These are phyloP conservation scores for Lecanicillium sp. DNA, from an alignment of 2,329 filamentous ascomycete species.

Conservation along the genomic window DNA sequence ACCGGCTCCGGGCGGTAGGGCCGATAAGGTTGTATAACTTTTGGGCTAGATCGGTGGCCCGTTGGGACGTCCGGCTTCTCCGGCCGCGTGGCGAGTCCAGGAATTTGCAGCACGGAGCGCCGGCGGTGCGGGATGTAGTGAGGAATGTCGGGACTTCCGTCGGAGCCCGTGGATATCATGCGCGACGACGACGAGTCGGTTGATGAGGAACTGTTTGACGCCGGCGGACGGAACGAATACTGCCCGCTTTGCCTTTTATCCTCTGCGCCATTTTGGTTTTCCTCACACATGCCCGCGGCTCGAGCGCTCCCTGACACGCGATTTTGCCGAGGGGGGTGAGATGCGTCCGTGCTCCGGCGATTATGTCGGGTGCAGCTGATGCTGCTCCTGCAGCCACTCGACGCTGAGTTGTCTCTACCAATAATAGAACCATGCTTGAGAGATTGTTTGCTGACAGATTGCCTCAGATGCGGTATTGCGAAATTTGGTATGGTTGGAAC, in stretches of 20 bases:
- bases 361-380: slow-evolving; percentile 5
- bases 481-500: slow-evolving; percentile 3
- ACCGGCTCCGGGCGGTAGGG: background rate
- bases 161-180: background rate
- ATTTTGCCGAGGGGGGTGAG: slow-evolving; percentile 4
- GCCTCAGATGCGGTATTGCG: background rate
- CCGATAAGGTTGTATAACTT: background rate
- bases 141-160: background rate
- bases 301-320: slow-evolving; percentile 11
- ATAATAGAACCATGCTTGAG: background rate
- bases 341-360: slow-evolving; percentile 9
- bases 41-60: background rate
- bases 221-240: background rate
- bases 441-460: background rate
- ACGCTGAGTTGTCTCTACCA: background rate
- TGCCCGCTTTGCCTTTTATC: background rate
- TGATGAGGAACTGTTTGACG: slow-evolving; percentile 5
- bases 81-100: slow-evolving; percentile 6
- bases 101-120: slow-evolving; percentile 4
- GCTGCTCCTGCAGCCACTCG: background rate
- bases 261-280: slow-evolving; percentile 3
- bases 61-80: background rate
- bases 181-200: slow-evolving; percentile 7
- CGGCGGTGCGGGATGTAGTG: slow-evolving; percentile 7
- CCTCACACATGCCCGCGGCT: slow-evolving; percentile 2